Base-by-base conservation (phyloP, 1,139 yeast genomes). In the Kazachstania sp. region DNA sequence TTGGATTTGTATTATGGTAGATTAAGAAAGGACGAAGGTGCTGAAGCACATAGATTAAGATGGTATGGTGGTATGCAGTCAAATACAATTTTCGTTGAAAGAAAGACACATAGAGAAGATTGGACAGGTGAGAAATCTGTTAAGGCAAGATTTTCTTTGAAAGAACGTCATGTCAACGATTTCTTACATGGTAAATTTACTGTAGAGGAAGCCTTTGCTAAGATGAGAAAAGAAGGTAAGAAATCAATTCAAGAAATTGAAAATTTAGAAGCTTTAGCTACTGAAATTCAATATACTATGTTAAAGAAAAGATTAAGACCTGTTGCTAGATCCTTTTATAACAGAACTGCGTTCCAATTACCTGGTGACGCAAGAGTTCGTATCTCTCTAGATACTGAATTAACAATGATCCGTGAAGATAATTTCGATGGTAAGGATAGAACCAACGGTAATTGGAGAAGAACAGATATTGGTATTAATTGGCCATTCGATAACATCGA, bases 121-220 rank as follows among this genome's bases (percentile, higher is more conserved):
- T 92, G 98, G 98, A 92, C 98, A 2, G 98, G 98, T 60, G 98
- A 92, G 68, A 90, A 90, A 70, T 86, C 96, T 11, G 98, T 92
- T 55, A 92, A 92, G 71, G 97, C 97, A 3, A 79, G 98, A 66
- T 92, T 92, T 69, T 81, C 90, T 12, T 72, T 92, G 59, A 92
- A 90, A 67, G 98, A 92, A 65, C 86, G 85, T 66, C 79, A 87
- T 61, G 92, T 90, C 46, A 92, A 92, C 65, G 79, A 80, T 45
- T 92, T 86, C 65, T 68, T 90, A 70, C 71, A 71, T 45, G 98
- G 98, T 57, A 80, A 78, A 48, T 88, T 78, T 65, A 86, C 97
- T 31, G 95, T 92, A 8, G 77, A 78, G 43, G 94, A 88, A 65
- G 95, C 86, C 1, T 92, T 92, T 68, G 95, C 86, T 54, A 92